Base-by-base conservation (phyloP, 805 yeast genomes). In the Kregervanrija pseudodelftensis region DNA sequence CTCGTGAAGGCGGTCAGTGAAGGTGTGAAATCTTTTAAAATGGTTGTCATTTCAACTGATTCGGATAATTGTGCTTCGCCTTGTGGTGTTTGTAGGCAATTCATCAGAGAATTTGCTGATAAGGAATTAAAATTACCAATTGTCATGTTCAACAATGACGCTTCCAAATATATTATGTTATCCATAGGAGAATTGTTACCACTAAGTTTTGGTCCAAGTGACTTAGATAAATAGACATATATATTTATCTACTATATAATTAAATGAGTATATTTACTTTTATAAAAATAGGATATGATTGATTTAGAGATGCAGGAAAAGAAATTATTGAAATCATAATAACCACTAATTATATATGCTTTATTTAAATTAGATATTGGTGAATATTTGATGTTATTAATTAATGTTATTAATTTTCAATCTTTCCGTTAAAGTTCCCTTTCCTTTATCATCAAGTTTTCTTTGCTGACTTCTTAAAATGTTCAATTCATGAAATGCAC, bases 41-140 rank as follows among this genome's bases (percentile, higher is more conserved):
- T 85, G 1, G 66, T 87, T 45, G 95, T 82, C 4, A 76, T 87
- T 9, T 68, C 85, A 3, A 74, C 85, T 16, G 90, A 82, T 57
- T 53, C 73, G 37, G 73, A 73, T 2, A 63, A 65, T 8, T 74
- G 81, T 30, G 80, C 85, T 10, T 70, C 90, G 9, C 99, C 99
- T 0, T 91, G 99, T 61, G 99, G 99, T 3, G 82, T 93, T 33
- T 91, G 99, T 58, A 72, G 99, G 43, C 99, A 91, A 63, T 77
- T 84, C 44, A 78, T 91, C 31, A 70, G 96, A 34, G 99, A 91
- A 61, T 91, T 90, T 61, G 76, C 80, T 0, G 68, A 73, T 8
- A 57, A 46, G 4, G 57, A 49, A 4, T 46, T 58, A 14, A 46
- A 51, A 14, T 30, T 78, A 28, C 84, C 85, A 0, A 64, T 91